Conservation (phyloP, 2,329 filamentous ascomycete species). For the Aureobasidium sp. region DNA sequence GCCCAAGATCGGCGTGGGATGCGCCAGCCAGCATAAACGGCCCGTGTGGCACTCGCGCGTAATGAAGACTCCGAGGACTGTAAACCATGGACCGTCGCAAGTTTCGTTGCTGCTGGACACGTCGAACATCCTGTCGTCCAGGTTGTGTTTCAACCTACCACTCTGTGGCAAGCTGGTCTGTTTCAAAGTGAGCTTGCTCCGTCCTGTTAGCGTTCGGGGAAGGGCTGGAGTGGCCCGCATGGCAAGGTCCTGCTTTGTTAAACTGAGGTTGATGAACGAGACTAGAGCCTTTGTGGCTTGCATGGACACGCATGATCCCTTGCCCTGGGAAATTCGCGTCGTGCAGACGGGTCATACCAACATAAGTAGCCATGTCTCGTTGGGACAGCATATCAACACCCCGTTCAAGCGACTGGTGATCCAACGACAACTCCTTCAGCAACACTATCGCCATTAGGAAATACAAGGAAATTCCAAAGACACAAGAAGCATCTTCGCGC, state of each 20-base stretch:
- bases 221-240: neutral
- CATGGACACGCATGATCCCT: constrained; percentile 18
- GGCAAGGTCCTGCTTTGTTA: constrained; percentile 8
- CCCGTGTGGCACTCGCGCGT: constrained; percentile 13
- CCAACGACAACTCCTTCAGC: neutral
- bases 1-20: constrained; percentile 18
- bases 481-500: constrained; percentile 4
- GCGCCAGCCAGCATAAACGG: constrained; percentile 9
- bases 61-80: constrained; percentile 1
- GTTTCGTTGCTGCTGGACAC: neutral
- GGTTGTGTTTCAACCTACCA: neutral
- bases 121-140: constrained; percentile 1
- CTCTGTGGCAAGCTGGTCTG: neutral
- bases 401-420: neutral
- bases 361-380: neutral
- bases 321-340: constrained; percentile 9
- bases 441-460: neutral
- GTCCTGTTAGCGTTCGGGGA: constrained; percentile 12
- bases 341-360: constrained; percentile 11
- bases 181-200: neutral
- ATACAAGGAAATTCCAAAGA: neutral
- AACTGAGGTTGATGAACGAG: constrained; percentile 13
- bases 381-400: neutral
- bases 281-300: constrained; percentile 21
- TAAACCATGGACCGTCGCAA: neutral